Evolutionary conservation across 495 filamentous ascomycete species (phyloP).

Genomic region (Penicillium daleae): DNA sequence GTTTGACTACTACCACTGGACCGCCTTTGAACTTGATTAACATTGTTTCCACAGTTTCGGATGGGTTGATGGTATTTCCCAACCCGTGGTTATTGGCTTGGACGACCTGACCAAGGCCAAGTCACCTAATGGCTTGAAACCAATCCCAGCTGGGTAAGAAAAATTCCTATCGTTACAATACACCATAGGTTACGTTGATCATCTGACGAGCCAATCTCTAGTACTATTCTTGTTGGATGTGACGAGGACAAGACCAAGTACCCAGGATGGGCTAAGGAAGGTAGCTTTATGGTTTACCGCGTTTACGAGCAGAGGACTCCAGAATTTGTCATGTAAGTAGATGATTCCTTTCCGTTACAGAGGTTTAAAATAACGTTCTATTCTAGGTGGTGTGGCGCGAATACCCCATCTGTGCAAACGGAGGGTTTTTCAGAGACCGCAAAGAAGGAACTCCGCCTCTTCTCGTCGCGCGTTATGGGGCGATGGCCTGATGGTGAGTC

Average conservation of each 20-base stretch:
- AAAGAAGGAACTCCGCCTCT: slow-evolving; percentile 2
- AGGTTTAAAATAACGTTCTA: neutral
- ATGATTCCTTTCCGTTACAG: neutral
- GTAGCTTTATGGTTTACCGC: neutral
- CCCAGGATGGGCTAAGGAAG: neutral
- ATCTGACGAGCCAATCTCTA: neutral
- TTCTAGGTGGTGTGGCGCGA: neutral
- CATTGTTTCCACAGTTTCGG: neutral
- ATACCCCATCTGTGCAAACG: neutral
- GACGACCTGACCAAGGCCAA: neutral
- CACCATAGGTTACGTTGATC: neutral
- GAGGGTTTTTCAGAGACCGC: neutral
- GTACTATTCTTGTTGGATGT: neutral
- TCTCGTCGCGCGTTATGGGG: neutral
- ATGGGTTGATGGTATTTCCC: neutral
- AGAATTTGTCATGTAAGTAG: neutral
- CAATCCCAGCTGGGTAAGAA: neutral
- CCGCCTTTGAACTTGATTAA: neutral
- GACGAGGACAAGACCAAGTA: neutral
- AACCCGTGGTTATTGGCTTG: neutral
- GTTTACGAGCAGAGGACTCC: neutral
- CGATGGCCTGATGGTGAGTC: neutral
- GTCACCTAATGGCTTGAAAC: neutral
- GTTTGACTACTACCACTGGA: neutral
- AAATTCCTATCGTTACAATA: neutral